Evolutionary conservation across 768 basidiomycete genomes (phyloP), one percentile per base, ranked within the genome.

Genomic region (Coprinopsis strossmayeri): DNA sequence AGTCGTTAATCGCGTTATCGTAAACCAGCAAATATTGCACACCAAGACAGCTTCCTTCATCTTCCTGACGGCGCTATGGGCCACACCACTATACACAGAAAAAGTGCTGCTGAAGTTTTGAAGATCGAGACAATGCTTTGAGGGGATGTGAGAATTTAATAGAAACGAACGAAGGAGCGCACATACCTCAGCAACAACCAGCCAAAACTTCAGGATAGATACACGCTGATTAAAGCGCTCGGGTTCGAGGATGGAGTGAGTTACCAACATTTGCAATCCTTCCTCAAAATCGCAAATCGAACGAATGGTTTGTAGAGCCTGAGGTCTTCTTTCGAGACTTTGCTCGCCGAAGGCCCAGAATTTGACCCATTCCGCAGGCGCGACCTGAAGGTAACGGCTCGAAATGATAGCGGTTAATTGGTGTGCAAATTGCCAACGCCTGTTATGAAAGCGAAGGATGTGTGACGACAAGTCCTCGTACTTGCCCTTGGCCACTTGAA

Each of bases 61-160:
- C 15, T 71, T 58, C 26, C 63, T 59, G 13, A 77, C 63, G 5
- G 67, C 59, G 1, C 64, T 65, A 41, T 64, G 63, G n/a, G 66
- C 68, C 26, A 79, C 62, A 7, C 71, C 76, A 12, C 61, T 57
- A 18, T 65, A 65, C 13, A 79, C 69, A 25, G 67, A 56, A 45
- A 66, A 64, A 13, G 75, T 69, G 12, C 61, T 63, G 26, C 68
- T 69, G 48, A 69, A 78, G 49, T 80, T 78, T 28, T 72, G 67
- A 21, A 73, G 58, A 18, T 63, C 61, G 26, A 76, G 60, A 40
- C 73, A 77, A 46, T 65, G 60, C 78, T 79, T 47, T 5, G 35
- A 52, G 12, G 23, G 44, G 12, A 24, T 4, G 28, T 23, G 38
- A 41, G 41, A 1, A 30, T 10, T 17, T 11, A 41, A 7, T 11